Conservation (phyloP, 164 flowering plant species). For the Kalanchoe fedtschenkoi region DNA sequence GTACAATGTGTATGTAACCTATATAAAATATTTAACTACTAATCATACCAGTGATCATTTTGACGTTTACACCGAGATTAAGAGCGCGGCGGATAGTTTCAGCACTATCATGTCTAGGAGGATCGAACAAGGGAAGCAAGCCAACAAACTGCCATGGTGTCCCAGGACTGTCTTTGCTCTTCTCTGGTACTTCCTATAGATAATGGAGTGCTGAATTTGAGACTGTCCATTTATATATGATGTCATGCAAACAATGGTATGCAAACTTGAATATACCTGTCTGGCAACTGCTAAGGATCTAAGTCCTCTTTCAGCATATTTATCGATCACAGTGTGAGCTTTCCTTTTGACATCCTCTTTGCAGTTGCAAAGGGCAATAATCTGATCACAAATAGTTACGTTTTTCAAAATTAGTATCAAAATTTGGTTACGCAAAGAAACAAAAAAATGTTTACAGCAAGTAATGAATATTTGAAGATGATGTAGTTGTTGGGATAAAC, state of each 20-base stretch:
- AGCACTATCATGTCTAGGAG: slow-evolving; percentile 47
- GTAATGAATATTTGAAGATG: background rate
- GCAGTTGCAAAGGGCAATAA: slow-evolving; percentile 32
- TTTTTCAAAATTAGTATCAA: background rate
- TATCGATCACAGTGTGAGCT: slow-evolving; percentile 30
- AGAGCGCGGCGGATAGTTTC: slow-evolving; percentile 42
- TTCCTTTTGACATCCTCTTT: slow-evolving; percentile 28
- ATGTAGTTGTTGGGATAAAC: background rate
- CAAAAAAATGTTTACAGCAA: background rate
- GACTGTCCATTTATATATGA: background rate
- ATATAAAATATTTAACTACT: background rate
- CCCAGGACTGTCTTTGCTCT: slow-evolving; percentile 26
- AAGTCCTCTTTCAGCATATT: slow-evolving; percentile 41
- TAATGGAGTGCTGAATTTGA: background rate
- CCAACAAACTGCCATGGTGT: slow-evolving; percentile 40
- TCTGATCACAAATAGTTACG: slow-evolving; percentile 12
- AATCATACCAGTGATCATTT: slow-evolving; percentile 36
- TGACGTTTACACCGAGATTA: slow-evolving; percentile 42
- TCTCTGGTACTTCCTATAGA: slow-evolving; percentile 36
- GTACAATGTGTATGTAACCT: background rate
- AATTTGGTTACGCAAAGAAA: background rate
- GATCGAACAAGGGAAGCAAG: slow-evolving; percentile 34
- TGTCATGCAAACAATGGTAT: background rate
- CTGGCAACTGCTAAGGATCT: slow-evolving; percentile 37
- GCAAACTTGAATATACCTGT: slow-evolving; percentile 19